Percentiles rank a stretch among this genome's conserved stretches.
Conservation (phyloP, 2,329 filamentous ascomycete genomes). For the Aphanoascus verrucosus region DNA sequence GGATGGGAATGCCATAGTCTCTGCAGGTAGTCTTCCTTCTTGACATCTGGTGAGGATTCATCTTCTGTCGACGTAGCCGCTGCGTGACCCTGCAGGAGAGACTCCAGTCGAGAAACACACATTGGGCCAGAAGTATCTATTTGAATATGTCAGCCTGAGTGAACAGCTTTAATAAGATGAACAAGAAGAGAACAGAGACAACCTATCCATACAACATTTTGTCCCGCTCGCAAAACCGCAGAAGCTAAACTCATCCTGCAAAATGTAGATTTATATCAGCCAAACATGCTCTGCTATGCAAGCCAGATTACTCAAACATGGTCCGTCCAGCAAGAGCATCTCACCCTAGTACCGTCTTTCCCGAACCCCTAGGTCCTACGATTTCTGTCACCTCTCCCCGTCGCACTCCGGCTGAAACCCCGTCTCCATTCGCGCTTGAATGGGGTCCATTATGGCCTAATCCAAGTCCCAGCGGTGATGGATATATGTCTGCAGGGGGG, state of each 20-base stretch:
- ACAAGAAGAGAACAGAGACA: conserved; percentile 24
- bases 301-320: not conserved
- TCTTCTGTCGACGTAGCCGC: not conserved
- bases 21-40: not conserved
- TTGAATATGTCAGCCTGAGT: conserved; percentile 10
- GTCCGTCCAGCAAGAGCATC: conserved; percentile 21
- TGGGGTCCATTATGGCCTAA: not conserved
- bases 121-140: conserved; percentile 43
- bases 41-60: not conserved
- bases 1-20: conserved; percentile 48
- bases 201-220: conserved; percentile 75
- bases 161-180: conserved; percentile 2
- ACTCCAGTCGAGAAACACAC: conserved; percentile 38
- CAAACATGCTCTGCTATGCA: conserved; percentile 12
- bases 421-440: not conserved
- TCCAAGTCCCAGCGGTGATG: not conserved
- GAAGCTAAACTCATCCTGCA: conserved; percentile 59
- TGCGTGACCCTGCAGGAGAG: conserved; percentile 31
- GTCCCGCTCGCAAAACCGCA: conserved; percentile 50
- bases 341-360: conserved; percentile 76
- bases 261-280: conserved; percentile 14
- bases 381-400: conserved; percentile 74
- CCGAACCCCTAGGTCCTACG: conserved; percentile 75
- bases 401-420: conserved; percentile 48
- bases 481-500: not conserved